phyloP scores from a whole-genome alignment of 2,329 filamentous ascomycete genomes.

The Sclerotinia minor region DNA sequence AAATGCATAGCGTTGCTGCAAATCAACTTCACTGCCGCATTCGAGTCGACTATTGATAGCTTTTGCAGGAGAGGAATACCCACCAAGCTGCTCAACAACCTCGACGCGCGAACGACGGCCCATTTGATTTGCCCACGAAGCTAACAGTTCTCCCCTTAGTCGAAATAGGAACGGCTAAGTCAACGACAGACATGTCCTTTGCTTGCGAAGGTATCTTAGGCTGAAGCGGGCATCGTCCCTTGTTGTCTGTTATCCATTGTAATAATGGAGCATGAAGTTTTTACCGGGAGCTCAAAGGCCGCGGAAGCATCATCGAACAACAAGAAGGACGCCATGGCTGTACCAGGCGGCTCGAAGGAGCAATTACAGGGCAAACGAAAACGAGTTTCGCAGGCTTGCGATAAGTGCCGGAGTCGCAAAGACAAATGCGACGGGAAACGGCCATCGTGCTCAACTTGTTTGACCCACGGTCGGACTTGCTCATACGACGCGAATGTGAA shows the following conservation, averaged over 20 bases:
- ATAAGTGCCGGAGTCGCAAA: conserved; percentile 54
- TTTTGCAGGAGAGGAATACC: not conserved
- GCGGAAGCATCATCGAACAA: conserved; percentile 20
- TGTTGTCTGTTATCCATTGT: conserved; percentile 10
- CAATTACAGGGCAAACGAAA: conserved; percentile 37
- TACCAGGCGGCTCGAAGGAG: conserved; percentile 4
- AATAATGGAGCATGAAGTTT: conserved; percentile 24
- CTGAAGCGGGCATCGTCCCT: conserved; percentile 21
- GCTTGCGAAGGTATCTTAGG: conserved; percentile 16
- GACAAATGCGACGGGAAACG: conserved; percentile 63
- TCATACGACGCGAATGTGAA: conserved; percentile 72
- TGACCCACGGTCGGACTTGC: conserved; percentile 51
- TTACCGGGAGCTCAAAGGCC: conserved; percentile 6
- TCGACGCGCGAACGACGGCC: conserved; percentile 3
- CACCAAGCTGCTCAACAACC: not conserved
- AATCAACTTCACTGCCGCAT: not conserved
- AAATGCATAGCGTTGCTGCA: not conserved
- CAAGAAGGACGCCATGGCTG: conserved; percentile 25
- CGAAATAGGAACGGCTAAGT: not conserved
- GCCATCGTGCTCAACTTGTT: conserved; percentile 62
- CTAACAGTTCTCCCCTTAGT: not conserved
- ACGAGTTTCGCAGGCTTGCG: conserved; percentile 54
- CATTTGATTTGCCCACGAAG: not conserved
- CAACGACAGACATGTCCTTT: not conserved
- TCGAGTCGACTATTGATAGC: not conserved